A percentile compares a stretch with the other conserved stretches of the same genome.
phyloP scores from a whole-genome alignment of 2,329 filamentous ascomycete species.

The Fusarium sp. region DNA sequence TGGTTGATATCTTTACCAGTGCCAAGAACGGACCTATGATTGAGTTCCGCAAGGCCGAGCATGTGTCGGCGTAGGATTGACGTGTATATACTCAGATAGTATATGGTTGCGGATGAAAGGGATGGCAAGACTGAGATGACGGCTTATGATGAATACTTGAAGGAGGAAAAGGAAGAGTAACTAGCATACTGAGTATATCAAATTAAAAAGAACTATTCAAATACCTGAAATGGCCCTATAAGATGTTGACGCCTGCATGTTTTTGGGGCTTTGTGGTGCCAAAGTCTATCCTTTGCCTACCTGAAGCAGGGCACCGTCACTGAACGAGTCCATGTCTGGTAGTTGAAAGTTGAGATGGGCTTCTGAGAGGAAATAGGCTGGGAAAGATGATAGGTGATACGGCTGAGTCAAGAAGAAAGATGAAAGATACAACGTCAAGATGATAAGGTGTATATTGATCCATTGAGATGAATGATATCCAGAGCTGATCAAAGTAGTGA shows the following conservation, averaged over 20 bases:
- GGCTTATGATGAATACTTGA: background rate
- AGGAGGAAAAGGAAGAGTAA: constrained; percentile 1
- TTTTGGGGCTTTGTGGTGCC: background rate
- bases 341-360: background rate
- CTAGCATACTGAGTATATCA: background rate
- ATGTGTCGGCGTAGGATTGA: constrained; percentile 13
- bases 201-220: background rate
- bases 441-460: background rate
- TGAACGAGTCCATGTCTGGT: background rate
- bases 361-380: background rate
- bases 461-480: background rate
- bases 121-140: background rate
- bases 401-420: background rate
- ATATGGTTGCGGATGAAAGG: background rate
- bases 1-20: constrained; percentile 76
- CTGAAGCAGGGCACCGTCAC: background rate
- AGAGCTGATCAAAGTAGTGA: background rate
- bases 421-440: background rate
- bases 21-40: constrained; percentile 74
- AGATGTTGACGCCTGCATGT: background rate
- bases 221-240: background rate
- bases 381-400: background rate
- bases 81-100: background rate
- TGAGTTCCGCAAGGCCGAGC: constrained; percentile 59
- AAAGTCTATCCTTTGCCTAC: too few relatives aligned